Evolutionary conservation across 495 filamentous ascomycete species (phyloP), one percentile per base, ranked within the genome.

Genomic region (Xylaria cubensis): DNA sequence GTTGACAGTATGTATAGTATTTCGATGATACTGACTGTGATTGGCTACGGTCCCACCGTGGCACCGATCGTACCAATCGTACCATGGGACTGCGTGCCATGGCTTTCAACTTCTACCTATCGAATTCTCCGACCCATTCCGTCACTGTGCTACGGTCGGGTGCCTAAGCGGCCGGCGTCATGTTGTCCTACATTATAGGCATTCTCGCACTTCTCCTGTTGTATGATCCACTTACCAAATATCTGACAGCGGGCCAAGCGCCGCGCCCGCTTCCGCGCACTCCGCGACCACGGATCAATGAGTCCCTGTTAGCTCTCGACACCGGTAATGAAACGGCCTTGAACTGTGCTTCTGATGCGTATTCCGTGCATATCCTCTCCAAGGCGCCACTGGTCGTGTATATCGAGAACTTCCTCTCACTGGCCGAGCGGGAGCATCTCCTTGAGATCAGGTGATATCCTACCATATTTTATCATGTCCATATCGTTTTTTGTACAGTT

Each of bases 381-480:
- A 77, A 82, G 64, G 82, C 79, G 42, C 84, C 83, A 21, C 69
- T 85, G 34, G 84, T 85, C 1, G 73, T 86, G 8, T 86, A 86
- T 67, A 76, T 86, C 26, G 84, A 86, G 74, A 79, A 82, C 61
- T 85, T 86, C 48, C 42, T 86, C 46, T 74, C 76, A 4, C 32
- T 39, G 17, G 72, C 74, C 4, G 84, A 86, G 63, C 76, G 79
- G 58, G 63, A 71, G 9, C 82, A 86, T 67, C 69, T 86, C 21
- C 73, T 86, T 9, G 79, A 85, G 34, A 84, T 84, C 24, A 85
- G 84, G 84, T 84, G 46, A 68, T 1, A 19, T 39, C 36, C 39
- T 41, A 46, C 58, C 36, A 55, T 36, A 32, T 61, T 32, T 48
- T 39, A 53, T 44, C 46, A 53, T 44, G 19, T 59, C 0, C 4